Base-by-base conservation (phyloP, 768 basidiomycete species). In the Kwoniella sp. region DNA sequence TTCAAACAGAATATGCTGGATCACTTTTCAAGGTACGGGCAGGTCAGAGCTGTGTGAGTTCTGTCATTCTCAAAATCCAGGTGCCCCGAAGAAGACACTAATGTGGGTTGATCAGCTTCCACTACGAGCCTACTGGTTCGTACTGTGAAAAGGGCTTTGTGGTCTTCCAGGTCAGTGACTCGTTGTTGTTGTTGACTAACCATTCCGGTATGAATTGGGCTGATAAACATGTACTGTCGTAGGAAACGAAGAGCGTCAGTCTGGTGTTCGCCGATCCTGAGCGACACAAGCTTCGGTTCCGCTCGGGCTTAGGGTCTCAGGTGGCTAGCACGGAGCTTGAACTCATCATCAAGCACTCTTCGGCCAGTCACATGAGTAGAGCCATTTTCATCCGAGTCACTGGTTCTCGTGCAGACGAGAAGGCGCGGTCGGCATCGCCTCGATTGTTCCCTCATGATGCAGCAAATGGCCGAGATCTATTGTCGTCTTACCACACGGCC, bases 21-120 rank as follows among this genome's bases (percentile, higher is more conserved):
- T 15, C 70, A 74, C 37, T 74, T 72, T 59, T 53, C 66, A 1
- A 37, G 51, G 31, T 74, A 66, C 28, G 73, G 73, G 1, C 5
- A 25, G 7, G 37, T 74, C 20, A 22, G 62, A 15, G 31, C 55
- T 15, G 55, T 58, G 68, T 74, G 38, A 67, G 69, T 45, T 45
- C 3, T 17, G 11, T 9, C 20, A 3, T 45, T 9, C 20, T 7
- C 20, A 8, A 37, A 7, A 5, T 7, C 7, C 34, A 13, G 7
- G 13, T 37, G 34, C 5, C 7, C 34, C 5, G 34, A 7, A 37
- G 7, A 7, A 13, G 7, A 37, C 34, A 37, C 34, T 37, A 37
- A 37, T 37, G 34, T 7, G 7, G 34, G 34, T 13, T 37, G 13
- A 45, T 9, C 29, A 74, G 73, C 9, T 59, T 62, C 41, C 64